Conservation (phyloP, 1,139 yeast species). For the Hyphopichia buzzinii region DNA sequence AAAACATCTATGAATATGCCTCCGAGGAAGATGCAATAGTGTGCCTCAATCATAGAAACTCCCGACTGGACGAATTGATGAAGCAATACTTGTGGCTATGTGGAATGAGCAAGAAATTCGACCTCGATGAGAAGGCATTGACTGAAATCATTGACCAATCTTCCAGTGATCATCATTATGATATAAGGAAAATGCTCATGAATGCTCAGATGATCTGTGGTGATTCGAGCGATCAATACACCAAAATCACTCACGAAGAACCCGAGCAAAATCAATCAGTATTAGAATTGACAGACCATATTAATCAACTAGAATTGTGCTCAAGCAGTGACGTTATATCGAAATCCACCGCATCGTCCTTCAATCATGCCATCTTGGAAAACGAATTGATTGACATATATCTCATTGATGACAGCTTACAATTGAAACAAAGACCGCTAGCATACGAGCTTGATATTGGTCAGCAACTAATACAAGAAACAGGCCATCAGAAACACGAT, state of each 20-base stretch:
- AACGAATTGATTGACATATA: conserved; percentile 40
- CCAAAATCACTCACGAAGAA: conserved; percentile 15
- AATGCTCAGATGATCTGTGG: conserved; percentile 56
- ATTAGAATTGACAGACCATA: conserved; percentile 5
- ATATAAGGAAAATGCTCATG: conserved; percentile 55
- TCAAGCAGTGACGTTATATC: conserved; percentile 42
- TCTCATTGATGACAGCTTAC: conserved; percentile 24
- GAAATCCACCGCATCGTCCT: conserved; percentile 29
- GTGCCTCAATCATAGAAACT: conserved; percentile 17
- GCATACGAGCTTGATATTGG: conserved; percentile 42
- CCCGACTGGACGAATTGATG: conserved; percentile 20
- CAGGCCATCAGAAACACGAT: background rate
- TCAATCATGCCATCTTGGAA: conserved; percentile 31
- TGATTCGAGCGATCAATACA: background rate
- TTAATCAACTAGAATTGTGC: conserved; percentile 25
- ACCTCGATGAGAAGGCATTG: conserved; percentile 33
- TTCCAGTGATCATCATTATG: conserved; percentile 23
- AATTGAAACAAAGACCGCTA: conserved; percentile 18
- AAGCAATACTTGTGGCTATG: conserved; percentile 42
- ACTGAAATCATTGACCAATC: conserved; percentile 24
- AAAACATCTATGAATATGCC: conserved; percentile 46
- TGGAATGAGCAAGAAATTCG: conserved; percentile 34
- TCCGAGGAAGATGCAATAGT: conserved; percentile 38
- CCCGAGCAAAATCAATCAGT: background rate
- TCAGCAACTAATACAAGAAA: conserved; percentile 10